A percentile compares a stretch with the other conserved stretches of the same genome.
These are phyloP conservation scores for Ceratobasidium papillatum DNA, from an alignment of 1,284 basidiomycete genomes.

Conservation along the genomic window DNA sequence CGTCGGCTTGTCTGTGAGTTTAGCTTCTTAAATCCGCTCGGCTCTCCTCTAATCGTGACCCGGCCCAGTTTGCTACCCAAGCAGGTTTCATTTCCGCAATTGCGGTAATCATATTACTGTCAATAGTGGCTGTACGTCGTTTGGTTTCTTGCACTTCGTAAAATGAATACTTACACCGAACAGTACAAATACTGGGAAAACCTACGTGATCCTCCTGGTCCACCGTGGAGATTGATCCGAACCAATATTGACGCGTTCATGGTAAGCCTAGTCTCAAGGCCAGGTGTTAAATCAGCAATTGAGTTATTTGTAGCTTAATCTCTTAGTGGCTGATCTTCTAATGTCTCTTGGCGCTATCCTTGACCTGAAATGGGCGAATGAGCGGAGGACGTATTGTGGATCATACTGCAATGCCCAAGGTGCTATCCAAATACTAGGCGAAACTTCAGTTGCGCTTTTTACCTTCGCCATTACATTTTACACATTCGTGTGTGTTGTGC, in stretches of 20 bases:
- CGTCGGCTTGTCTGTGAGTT: constrained; percentile 30
- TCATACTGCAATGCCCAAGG: constrained; percentile 45
- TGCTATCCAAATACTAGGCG: constrained; percentile 45
- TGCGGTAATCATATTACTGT: constrained; percentile 30
- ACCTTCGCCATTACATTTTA: constrained; percentile 45
- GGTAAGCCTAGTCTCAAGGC: constrained; percentile 8
- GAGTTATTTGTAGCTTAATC: constrained; percentile 40
- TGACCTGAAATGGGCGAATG: constrained; percentile 42
- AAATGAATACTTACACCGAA: neutral
- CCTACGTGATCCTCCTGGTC: neutral
- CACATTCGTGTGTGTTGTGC: constrained; percentile 45
- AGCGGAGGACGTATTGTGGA: constrained; percentile 43
- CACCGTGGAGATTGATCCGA: constrained; percentile 34
- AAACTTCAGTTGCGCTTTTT: constrained; percentile 45
- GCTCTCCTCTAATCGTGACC: neutral
- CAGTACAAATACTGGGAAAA: constrained; percentile 10
- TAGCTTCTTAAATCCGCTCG: neutral
- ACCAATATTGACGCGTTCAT: constrained; percentile 39
- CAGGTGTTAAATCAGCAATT: constrained; percentile 5
- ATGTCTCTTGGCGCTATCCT: constrained; percentile 45
- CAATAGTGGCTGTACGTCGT: constrained; percentile 6
- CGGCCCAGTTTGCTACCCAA: constrained; percentile 40
- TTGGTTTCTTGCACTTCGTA: neutral
- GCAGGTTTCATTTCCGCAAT: constrained; percentile 41
- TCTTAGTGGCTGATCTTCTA: constrained; percentile 45